Evolutionary conservation across 306 rosid species (phyloP).

Genomic region (Neltuma alba): DNA sequence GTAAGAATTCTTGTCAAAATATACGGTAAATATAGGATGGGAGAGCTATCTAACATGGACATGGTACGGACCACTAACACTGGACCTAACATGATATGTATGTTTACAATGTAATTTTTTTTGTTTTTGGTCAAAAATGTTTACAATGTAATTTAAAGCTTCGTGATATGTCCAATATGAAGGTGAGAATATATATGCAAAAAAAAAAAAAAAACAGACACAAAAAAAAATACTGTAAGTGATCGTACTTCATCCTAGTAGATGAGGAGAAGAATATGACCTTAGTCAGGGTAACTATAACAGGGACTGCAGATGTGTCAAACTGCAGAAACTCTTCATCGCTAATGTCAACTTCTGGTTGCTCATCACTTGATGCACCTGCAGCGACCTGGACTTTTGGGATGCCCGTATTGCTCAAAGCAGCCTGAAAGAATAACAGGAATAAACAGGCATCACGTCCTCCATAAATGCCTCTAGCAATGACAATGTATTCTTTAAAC

Average conservation of each 20-base stretch:
- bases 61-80: no score
- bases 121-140: no score
- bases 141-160: neutral
- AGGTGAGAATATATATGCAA: neutral
- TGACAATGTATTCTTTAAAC: conserved; percentile 11
- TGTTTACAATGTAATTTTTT: no score
- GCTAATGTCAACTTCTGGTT: conserved; percentile 77
- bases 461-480: conserved; percentile 8
- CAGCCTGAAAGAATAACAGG: conserved; percentile 63
- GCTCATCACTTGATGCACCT: conserved; percentile 57
- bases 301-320: conserved; percentile 85
- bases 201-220: no score
- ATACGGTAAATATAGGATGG: conserved; percentile 11
- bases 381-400: conserved; percentile 76
- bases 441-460: conserved; percentile 10
- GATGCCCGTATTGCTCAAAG: conserved; percentile 84
- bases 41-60: neutral
- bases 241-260: neutral
- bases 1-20: conserved; percentile 1
- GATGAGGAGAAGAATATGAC: conserved; percentile 37
- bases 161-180: neutral
- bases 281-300: conserved; percentile 82
- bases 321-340: conserved; percentile 92
- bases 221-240: neutral
- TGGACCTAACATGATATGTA: no score